Evolutionary conservation across 352 stramenopile species (phyloP), one percentile per base, ranked within the genome.

Genomic region (Globisporangium middletonii): DNA sequence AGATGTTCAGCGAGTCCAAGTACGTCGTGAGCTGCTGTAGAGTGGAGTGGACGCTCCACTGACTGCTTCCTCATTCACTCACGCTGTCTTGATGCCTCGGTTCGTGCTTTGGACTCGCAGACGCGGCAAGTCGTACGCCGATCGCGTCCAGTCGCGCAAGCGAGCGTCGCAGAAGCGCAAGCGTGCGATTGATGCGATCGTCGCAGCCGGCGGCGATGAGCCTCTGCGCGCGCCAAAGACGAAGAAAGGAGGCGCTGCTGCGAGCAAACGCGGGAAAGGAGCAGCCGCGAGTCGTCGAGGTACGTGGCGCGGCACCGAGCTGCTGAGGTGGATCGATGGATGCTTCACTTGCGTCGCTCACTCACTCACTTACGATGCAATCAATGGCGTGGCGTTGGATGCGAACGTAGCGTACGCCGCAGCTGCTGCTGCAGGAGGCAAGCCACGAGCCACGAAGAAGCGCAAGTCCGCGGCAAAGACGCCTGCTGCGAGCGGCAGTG

Each of bases 1-100:
- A 70, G 46, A 87, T 90, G 77, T 90, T 90, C 50, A 73, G 73
- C 6, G 80, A 83, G 9, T 77, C 79, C 47, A 81, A 76, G 80
- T 88, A 53, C 30, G 65, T 52, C 38, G 9, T 33, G 37, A 35
- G 51, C 38, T 26, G 51, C 18, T 12, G 3, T 15, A 4, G 55
- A 55, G 18, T 28, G 15, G n/a, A 38, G 51, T 33, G n/a, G 15
- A 50, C 8, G 3, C 26, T 43, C 3, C 16, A 13, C 6, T 50
- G 23, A 8, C 15, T n/a, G 47, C 18, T 56, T 12, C 7, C 30
- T n/a, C 6, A 26, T 1, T 18, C 41, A n/a, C 19, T 55, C 8
- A 44, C 28, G 6, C 18, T 26, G 42, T 50, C 33, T 33, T 41
- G 45, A 28, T 23, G 28, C 18, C 37, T 51, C 5, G 46, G 2